A percentile compares a stretch with the other conserved stretches of the same genome.
Conservation (phyloP, 352 stramenopile species). For the Thalassiosira exigua region DNA sequence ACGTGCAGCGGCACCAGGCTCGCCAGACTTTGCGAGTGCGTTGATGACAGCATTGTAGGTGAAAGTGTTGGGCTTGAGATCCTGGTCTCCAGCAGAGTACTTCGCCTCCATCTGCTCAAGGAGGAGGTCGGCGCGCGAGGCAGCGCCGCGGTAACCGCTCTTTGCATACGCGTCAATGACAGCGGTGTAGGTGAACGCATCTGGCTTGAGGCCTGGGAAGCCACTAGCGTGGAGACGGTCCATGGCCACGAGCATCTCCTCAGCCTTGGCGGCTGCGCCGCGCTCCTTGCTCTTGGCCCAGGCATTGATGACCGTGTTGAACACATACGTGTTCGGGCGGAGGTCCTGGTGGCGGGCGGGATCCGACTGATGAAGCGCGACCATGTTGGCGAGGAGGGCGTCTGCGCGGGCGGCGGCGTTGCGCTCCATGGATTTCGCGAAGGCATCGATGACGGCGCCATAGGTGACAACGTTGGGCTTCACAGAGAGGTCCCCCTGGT, state of each 20-base stretch:
- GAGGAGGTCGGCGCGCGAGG: slow-evolving; percentile 71
- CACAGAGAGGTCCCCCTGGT: slow-evolving; percentile 67
- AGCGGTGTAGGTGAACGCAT: slow-evolving; percentile 82
- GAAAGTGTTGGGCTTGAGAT: slow-evolving; percentile 78
- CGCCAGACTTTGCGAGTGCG: slow-evolving; percentile 78
- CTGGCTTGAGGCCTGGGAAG: slow-evolving; percentile 78
- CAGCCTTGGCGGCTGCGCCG: slow-evolving; percentile 76
- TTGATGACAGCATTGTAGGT: slow-evolving; percentile 85
- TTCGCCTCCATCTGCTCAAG: slow-evolving; percentile 84
- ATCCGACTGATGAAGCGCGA: slow-evolving; percentile 76
- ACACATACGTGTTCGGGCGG: slow-evolving; percentile 80
- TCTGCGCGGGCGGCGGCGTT: slow-evolving; percentile 74
- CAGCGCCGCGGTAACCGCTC: slow-evolving; percentile 76
- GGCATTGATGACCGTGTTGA: slow-evolving; percentile 81
- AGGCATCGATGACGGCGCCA: slow-evolving; percentile 79
- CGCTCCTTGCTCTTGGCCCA: slow-evolving; percentile 64
- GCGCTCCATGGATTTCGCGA: slow-evolving; percentile 72
- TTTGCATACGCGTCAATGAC: slow-evolving; percentile 79
- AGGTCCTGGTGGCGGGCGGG: slow-evolving; percentile 69
- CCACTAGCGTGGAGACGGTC: slow-evolving; percentile 67
- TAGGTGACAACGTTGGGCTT: slow-evolving; percentile 84
- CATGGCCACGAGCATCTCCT: slow-evolving; percentile 84
- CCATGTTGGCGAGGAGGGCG: slow-evolving; percentile 75
- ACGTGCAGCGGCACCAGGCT: slow-evolving; percentile 70
- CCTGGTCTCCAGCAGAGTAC: slow-evolving; percentile 72